Percentiles rank a stretch among this genome's conserved stretches.
Conservation (phyloP, 140 eudicot species). For the Cichorium intybus region DNA sequence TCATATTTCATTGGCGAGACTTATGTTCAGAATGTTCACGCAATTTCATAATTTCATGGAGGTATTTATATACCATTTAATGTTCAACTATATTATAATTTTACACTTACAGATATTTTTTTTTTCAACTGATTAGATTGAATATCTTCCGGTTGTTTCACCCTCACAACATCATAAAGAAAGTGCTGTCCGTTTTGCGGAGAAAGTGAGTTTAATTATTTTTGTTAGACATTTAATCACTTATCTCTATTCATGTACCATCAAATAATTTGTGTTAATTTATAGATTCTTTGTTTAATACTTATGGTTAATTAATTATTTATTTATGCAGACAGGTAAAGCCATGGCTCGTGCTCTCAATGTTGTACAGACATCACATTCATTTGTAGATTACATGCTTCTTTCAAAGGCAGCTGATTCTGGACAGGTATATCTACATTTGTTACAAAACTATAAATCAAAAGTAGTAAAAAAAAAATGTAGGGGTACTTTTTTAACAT, state of each 20-base stretch:
- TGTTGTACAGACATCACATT: slow-evolving; percentile 83
- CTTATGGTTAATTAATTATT: slow-evolving; percentile 5
- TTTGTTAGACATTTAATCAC: background rate
- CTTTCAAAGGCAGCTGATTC: slow-evolving; percentile 72
- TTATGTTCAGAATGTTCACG: slow-evolving; percentile 96
- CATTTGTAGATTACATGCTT: slow-evolving; percentile 78
- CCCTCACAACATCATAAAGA: slow-evolving; percentile 75
- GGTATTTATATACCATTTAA: slow-evolving; percentile 56
- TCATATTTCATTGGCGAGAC: slow-evolving; percentile 58
- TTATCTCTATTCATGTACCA: background rate
- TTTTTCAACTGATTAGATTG: slow-evolving; percentile 51
- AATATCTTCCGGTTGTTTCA: slow-evolving; percentile 78
- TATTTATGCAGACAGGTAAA: slow-evolving; percentile 63
- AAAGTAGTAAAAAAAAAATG: background rate
- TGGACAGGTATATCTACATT: slow-evolving; percentile 56
- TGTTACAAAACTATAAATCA: background rate
- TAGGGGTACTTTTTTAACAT: too few species aligned
- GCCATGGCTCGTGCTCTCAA: slow-evolving; percentile 78
- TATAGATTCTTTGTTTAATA: background rate
- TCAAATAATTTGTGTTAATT: background rate
- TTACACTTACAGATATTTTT: too few species aligned
- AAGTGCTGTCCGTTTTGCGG: slow-evolving; percentile 59
- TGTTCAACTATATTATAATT: too few species aligned
- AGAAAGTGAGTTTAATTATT: slow-evolving; percentile 61
- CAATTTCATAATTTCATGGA: slow-evolving; percentile 99